Percentiles rank a stretch among this genome's conserved stretches.
Conservation (phyloP, 2,329 filamentous ascomycete species). For the Paramyrothecium sp. region DNA sequence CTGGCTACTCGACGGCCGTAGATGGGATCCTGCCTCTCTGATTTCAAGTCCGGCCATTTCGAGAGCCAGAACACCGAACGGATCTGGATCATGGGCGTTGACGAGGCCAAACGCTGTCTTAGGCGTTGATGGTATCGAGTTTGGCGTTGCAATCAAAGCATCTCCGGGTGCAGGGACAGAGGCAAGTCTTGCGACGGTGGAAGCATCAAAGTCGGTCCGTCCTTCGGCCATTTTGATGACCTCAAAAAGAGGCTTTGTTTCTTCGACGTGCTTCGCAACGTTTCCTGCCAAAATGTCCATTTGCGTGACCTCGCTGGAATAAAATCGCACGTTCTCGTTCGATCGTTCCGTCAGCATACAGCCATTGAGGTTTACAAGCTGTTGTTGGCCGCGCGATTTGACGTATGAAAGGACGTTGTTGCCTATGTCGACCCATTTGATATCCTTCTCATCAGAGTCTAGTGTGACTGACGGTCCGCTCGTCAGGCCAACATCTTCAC, state of each 20-base stretch:
- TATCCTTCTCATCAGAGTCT: constrained; percentile 50
- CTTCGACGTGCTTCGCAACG: constrained; percentile 51
- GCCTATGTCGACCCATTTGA: constrained; percentile 50
- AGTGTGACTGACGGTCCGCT: constrained; percentile 68
- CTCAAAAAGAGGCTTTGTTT: constrained; percentile 65
- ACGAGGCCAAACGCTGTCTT: constrained; percentile 72
- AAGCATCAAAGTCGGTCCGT: constrained; percentile 69
- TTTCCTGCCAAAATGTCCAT: constrained; percentile 58
- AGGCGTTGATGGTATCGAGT: constrained; percentile 31
- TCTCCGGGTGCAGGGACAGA: constrained; percentile 75
- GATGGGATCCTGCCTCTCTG: constrained; percentile 73
- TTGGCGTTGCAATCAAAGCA: constrained; percentile 51
- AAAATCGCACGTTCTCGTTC: constrained; percentile 62
- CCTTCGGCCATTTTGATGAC: constrained; percentile 89
- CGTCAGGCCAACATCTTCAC: constrained; percentile 74
- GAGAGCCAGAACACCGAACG: constrained; percentile 86
- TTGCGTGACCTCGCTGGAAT: constrained; percentile 46
- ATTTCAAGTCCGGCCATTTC: constrained; percentile 89
- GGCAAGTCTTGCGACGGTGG: constrained; percentile 61
- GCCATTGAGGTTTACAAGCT: constrained; percentile 53
- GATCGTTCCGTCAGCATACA: constrained; percentile 55
- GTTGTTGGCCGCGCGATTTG: constrained; percentile 56
- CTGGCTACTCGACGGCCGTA: constrained; percentile 71
- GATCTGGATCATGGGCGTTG: constrained; percentile 79
- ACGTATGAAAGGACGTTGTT: constrained; percentile 58